These are phyloP conservation scores for Esteya vermicola DNA, from an alignment of 2,329 filamentous ascomycete species.

Conservation along the genomic window DNA sequence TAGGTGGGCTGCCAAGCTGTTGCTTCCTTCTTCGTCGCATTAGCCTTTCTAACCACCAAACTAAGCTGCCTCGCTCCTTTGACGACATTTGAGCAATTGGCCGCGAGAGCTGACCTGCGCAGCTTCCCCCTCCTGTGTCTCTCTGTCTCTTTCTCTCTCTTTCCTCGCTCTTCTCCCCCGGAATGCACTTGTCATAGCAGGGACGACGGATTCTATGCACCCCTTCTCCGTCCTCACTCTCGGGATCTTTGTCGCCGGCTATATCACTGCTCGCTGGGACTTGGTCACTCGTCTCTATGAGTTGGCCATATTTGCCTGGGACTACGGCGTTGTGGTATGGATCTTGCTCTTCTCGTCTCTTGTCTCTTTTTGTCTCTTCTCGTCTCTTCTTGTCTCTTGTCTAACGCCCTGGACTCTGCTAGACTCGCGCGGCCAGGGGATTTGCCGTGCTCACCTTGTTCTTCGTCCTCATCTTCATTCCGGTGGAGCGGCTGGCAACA, in stretches of 20 bases:
- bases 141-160: no score
- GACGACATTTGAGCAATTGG: no score
- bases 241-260: conserved; percentile 97
- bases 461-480: conserved; percentile 74
- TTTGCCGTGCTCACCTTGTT: conserved; percentile 70
- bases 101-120: no score
- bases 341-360: neutral
- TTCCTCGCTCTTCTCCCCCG: conserved; percentile 12
- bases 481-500: conserved; percentile 68
- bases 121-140: neutral
- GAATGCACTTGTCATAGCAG: conserved; percentile 27
- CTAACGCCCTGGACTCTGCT: conserved; percentile 4
- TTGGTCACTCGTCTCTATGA: conserved; percentile 94
- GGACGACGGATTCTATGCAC: conserved; percentile 62
- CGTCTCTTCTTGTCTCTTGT: neutral
- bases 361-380: neutral
- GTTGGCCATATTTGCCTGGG: conserved; percentile 92
- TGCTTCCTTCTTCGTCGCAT: no score
- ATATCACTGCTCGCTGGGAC: conserved; percentile 98
- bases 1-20: no score
- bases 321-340: conserved; percentile 89
- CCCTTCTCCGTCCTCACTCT: conserved; percentile 91
- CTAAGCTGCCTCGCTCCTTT: no score
- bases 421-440: conserved; percentile 77
- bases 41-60: no score